Evolutionary conservation across 257 asterid species (phyloP), one percentile per base, ranked within the genome.

Genomic region (Capsicum pubescens): DNA sequence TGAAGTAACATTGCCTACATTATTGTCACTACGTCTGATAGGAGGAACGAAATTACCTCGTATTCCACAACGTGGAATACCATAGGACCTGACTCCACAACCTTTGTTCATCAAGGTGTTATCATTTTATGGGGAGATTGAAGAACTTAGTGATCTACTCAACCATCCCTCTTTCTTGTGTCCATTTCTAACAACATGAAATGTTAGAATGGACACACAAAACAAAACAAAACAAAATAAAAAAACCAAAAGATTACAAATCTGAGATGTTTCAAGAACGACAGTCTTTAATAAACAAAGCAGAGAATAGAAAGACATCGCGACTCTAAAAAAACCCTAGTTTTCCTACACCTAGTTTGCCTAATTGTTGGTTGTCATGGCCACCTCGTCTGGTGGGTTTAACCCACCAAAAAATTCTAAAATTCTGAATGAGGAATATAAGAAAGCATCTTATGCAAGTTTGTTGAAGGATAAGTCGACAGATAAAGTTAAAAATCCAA

Each of bases 31-130:
- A 66, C 97, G 90, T 88, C 92, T 92, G 89, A 97, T 93, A 21
- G 99, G 98, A 79, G 99, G 98, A 81, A 97, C 84, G 83, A 97
- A 97, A 88, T 92, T 95, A 83, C 99, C 98, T 74, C 99, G 93
- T 70, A 93, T 88, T 59, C 99, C 98, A 84, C 98, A 97, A 21
- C 98, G 94, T 79, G 95, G 87, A 84, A 84, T 84, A 56, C 94
- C 95, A 84, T 93, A 96, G 76, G 94, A 91, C 88, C 90, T 92
- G 85, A 88, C 91, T 60, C 94, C 98, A 85, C 88, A 92, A 71
- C 94, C 92, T 91, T 91, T 94, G 85, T 87, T 85, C 67, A 81
- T 61, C 84, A 92, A 90, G 55, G 85, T 86, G 67, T 39, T 86
- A 87, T 94, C 98, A 85, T 89, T 89, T 84, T 91, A 98, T 72